Base-by-base conservation (phyloP, 2,329 filamentous ascomycete species). In the Aspergillus tubingensis region DNA sequence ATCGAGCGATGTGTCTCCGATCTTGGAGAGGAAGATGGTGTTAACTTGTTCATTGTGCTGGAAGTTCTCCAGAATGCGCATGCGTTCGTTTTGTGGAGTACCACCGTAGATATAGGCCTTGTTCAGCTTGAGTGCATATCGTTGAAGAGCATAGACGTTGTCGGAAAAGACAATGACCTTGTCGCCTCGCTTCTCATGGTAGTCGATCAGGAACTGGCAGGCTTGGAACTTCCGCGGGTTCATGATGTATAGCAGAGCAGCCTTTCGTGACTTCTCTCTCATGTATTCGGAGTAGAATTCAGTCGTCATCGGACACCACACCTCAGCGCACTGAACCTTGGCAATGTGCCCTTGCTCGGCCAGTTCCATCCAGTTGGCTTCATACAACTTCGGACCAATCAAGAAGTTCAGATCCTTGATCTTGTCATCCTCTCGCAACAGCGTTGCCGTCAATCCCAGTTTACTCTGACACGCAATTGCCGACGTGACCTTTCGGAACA, bases 281-380 rank as follows among this genome's bases (percentile, higher is more conserved):
- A 98, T 85, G 77, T 98, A 99, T 74, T 98, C 92, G 17, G 92
- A 89, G 76, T 97, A 98, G 74, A 99, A 99, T 69, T 99, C 95
- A 0, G 93, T 95, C 0, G 95, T 96, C 95, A 99, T 99, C 2
- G 94, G 92, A 72, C 95, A 99, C 95, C 95, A 99, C 6, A 99
- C 95, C 77, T 99, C 95, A 13, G 95, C 95, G 76, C 95, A 99
- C 76, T 99, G 95, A 2, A 99, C 95, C 67, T 92, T 90, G 38
- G 95, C 95, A 74, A 99, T 99, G 73, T 97, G 93, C 0, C 95
- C 95, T 77, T 97, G 92, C 71, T 97, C 91, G 1, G 94, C 95
- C 43, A 99, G 85, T 76, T 99, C 95, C 88, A 98, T 96, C 95
- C 95, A 99, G 75, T 99, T 99, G 27, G 95, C 95, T 77, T 99